Base-by-base conservation (phyloP, 176 grass and related monocot genomes). In the Oryza australiensis region DNA sequence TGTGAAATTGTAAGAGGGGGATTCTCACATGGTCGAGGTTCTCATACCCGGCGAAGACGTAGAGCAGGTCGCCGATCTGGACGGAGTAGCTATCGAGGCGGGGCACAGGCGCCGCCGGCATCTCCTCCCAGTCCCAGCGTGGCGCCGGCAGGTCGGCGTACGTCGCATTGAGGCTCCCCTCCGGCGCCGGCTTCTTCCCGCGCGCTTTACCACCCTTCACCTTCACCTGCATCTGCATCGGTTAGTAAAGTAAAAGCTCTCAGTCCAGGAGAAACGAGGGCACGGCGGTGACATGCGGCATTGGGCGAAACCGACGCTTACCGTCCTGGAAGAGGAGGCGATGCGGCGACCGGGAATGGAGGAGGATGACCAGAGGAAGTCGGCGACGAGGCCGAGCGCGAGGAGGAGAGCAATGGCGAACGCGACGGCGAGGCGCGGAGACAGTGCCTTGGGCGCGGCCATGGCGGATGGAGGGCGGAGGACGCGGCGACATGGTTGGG, bases 11-110 rank as follows among this genome's bases (percentile, higher is more conserved):
- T 30, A 12, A 32, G 29, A 48, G 18, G 7, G 66, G 66, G 67
- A 24, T 60, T 60, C 90, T 90, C 87, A 94, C 94, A 84, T 94
- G 87, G 37, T 94, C 94, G 66, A 97, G 87, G 85, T 15, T 76
- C 43, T 72, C 88, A 45, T 97, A 97, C 81, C 94, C 92, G 15
- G 94, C 92, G 42, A 92, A 92, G 57, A 94, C 94, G 81, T 92
- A 94, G 24, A 97, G 65, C 15, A 90, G 84, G 83, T 94, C 85
- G 49, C 73, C 62, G 59, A 97, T 89, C 76, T 94, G 95, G 69
- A 94, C 60, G 30, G 95, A 55, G 43, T 88, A 90, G 28, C 95
- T 88, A 71, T 94, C 90, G 28, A 94, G 95, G 69, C 92, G 92
- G 14, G 95, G 90, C 26, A 97, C 90, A 6, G 92, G 90, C 26